Evolutionary conservation across 805 yeast species (phyloP), one percentile per base, ranked within the genome.

Genomic region (Sugiyamaella americana): DNA sequence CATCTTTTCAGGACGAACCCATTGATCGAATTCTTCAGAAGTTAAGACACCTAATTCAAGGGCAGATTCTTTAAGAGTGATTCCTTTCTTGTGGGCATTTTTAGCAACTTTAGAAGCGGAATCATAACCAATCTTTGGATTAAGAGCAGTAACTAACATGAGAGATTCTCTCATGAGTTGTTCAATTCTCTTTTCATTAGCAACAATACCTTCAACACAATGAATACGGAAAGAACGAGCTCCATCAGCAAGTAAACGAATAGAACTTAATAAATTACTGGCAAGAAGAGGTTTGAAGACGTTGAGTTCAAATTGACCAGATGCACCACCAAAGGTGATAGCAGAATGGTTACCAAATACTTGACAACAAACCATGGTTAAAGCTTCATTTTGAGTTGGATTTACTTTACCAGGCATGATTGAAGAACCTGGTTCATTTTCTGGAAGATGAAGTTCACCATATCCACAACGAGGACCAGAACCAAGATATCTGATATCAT

Each of bases 381-480:
- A 73, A 46, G 98, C 98, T 77, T 93, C 98, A 69, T 89, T 89
- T 75, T 93, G 98, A 48, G 98, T 93, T 56, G 98, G 98, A 78
- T 93, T 93, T 54, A 93, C 97, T 74, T 93, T 93, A 66, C 98
- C 98, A 44, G 98, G 98, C 98, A 93, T 93, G 70, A 93, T 93
- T 23, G 97, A 88, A 50, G 97, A 87, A 64, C 98, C 98, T 48
- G 98, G 98, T 74, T 93, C 98, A 70, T 93, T 93, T 74, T 91
- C 98, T 54, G 98, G 98, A 59, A 93, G 75, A 22, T 87, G 65
- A 58, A 93, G 79, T 72, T 93, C 98, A 48, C 97, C 97, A 72
- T 93, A 93, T 54, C 98, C 98, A 72, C 98, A 93, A 74, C 98
- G 84, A 65, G 98, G 98, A 62, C 98, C 98, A 40, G 96, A 87